Percentiles rank a stretch among this genome's conserved stretches.
Conservation (phyloP, 305 asterid species). For the Andrographis paniculata region DNA sequence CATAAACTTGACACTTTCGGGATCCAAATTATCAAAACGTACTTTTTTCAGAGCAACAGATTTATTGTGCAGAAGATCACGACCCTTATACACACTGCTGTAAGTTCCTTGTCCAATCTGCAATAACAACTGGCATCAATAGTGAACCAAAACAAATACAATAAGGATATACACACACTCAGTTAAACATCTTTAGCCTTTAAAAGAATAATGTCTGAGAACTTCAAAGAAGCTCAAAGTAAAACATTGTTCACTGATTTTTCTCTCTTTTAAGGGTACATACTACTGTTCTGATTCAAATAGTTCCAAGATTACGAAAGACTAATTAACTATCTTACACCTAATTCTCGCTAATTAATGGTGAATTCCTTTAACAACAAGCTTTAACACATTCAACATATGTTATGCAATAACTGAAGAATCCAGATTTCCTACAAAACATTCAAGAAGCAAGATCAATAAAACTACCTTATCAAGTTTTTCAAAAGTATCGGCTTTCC, state of each 20-base stretch:
- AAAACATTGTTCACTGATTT: no score
- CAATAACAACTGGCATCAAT: constrained; percentile 37
- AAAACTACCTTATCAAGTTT: constrained; percentile 79
- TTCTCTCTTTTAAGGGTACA: no score
- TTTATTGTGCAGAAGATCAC: constrained; percentile 56
- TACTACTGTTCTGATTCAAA: no score
- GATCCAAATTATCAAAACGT: constrained; percentile 85
- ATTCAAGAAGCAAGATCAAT: constrained; percentile 7
- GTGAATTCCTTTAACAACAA: no score
- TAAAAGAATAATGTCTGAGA: constrained; percentile 1
- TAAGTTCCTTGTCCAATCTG: constrained; percentile 99
- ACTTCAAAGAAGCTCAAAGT: constrained; percentile 6
- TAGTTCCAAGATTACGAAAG: no score
- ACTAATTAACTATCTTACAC: no score
- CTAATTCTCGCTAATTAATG: no score
- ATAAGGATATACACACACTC: constrained; percentile 5
- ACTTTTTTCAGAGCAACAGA: constrained; percentile 88
- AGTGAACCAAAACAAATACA: constrained; percentile 27
- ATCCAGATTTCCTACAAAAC: not conserved
- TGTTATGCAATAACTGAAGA: not conserved
- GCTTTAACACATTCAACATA: not conserved
- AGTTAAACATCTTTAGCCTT: constrained; percentile 8
- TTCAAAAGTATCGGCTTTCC: constrained; percentile 80
- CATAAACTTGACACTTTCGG: constrained; percentile 95
- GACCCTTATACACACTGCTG: constrained; percentile 88